Conservation (phyloP, 345 rosid genomes). For the Theobroma cacao region DNA sequence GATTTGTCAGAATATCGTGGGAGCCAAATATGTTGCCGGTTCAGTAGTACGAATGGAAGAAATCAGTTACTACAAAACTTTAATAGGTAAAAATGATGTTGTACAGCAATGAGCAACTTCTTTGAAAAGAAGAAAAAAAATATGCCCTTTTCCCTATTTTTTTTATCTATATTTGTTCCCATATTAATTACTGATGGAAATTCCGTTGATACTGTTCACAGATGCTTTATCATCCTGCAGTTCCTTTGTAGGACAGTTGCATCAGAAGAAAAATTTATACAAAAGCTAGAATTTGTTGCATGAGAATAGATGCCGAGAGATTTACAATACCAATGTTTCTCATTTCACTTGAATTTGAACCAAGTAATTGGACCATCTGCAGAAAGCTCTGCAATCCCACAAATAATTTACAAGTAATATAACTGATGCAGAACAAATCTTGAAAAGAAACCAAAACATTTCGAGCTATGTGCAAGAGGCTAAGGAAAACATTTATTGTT, state of each 20-base stretch:
- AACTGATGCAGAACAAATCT: background rate
- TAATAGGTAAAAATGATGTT: too few relatives aligned
- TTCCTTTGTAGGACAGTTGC: background rate
- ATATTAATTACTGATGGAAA: background rate
- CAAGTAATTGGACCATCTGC: background rate
- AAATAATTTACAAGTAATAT: background rate
- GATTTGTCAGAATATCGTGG: background rate
- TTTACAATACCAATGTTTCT: background rate
- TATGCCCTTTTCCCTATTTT: too few relatives aligned
- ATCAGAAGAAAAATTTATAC: background rate
- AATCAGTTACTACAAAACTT: too few relatives aligned
- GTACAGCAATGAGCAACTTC: too few relatives aligned
- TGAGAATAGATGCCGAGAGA: background rate
- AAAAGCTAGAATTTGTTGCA: background rate
- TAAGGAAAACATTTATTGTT: background rate
- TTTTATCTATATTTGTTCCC: background rate
- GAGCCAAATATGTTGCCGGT: background rate
- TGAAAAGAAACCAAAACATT: conserved; percentile 7
- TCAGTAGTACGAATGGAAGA: background rate
- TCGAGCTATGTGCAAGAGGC: background rate
- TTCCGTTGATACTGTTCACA: background rate
- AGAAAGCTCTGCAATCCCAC: background rate
- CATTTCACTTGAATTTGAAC: background rate
- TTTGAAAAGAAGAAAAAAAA: too few relatives aligned
- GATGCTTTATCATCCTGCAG: background rate